phyloP scores from a whole-genome alignment of 2,329 filamentous ascomycete species.

The Sordariomycetes sp. region DNA sequence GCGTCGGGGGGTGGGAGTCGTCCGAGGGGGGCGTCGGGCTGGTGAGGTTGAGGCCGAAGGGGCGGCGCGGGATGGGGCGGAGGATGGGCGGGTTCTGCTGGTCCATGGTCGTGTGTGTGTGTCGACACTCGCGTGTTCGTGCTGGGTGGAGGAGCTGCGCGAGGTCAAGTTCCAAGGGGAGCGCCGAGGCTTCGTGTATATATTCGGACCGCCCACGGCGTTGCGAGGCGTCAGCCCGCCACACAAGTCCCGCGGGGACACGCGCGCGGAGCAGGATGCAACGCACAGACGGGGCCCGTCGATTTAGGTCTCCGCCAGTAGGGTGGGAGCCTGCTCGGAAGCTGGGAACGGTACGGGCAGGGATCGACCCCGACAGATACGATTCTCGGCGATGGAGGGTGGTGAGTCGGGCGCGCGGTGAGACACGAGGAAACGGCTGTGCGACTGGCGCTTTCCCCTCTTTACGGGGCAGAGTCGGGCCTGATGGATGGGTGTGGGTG shows the following conservation, averaged over 20 bases:
- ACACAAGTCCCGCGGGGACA: neutral
- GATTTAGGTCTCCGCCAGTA: neutral
- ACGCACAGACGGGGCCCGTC: neutral
- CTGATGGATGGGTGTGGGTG: neutral
- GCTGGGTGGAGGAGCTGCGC: neutral
- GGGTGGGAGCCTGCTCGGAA: neutral
- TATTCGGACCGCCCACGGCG: neutral
- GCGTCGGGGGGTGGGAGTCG: conserved; percentile 19
- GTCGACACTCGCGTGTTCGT: neutral
- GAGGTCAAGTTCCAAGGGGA: neutral
- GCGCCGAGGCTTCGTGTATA: neutral
- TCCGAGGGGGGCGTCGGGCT: conserved; percentile 30
- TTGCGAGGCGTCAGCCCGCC: neutral
- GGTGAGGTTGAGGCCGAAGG: conserved; percentile 51
- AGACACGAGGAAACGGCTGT: too few relatives aligned
- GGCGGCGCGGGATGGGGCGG: conserved; percentile 61
- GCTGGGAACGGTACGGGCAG: too few relatives aligned
- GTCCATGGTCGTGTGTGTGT: neutral
- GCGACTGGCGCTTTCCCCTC: neutral
- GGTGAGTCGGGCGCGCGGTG: too few relatives aligned
- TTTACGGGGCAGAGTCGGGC: neutral
- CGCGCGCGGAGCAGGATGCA: neutral
- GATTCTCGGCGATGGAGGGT: too few relatives aligned
- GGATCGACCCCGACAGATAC: too few relatives aligned
- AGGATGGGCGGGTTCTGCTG: conserved; percentile 38